phyloP scores from a whole-genome alignment of 2,329 filamentous ascomycete species.

The Clonostachys rhizophaga region DNA sequence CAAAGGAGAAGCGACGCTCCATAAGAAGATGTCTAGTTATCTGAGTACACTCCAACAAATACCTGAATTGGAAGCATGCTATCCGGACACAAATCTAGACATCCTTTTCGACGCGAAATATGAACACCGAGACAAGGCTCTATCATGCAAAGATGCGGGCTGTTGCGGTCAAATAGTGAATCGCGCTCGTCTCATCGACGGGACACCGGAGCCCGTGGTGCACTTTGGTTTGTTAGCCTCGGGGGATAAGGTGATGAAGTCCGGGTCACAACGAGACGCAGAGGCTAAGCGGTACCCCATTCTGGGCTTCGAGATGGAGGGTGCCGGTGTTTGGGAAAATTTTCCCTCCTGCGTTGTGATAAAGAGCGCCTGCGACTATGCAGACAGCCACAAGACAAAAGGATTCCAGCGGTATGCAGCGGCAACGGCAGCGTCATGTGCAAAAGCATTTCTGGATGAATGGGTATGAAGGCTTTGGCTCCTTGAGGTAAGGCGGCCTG shows the following conservation, averaged over 20 bases:
- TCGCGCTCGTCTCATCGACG: constrained; percentile 9
- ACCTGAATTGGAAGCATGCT: not conserved
- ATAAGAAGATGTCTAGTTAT: constrained; percentile 1
- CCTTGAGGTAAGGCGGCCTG: too few species aligned
- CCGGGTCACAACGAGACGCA: constrained; percentile 21
- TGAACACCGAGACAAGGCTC: constrained; percentile 1
- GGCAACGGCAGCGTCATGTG: constrained; percentile 1
- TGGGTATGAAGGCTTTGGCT: too few species aligned
- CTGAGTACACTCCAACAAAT: constrained; percentile 1
- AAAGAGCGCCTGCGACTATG: constrained; percentile 4
- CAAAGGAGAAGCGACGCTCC: not conserved
- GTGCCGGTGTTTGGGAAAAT: constrained; percentile 14
- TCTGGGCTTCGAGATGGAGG: constrained; percentile 22
- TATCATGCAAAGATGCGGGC: too few species aligned
- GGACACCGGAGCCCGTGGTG: not conserved
- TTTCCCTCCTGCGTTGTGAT: constrained; percentile 22
- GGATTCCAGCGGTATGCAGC: constrained; percentile 3
- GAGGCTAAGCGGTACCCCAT: constrained; percentile 11
- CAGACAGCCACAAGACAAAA: constrained; percentile 6
- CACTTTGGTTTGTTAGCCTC: constrained; percentile 29
- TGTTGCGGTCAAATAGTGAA: too few species aligned
- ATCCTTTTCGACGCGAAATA: constrained; percentile 9
- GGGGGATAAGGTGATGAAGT: constrained; percentile 29
- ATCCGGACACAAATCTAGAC: constrained; percentile 7
- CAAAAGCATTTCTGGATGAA: not conserved